Percentiles rank a stretch among this genome's conserved stretches.
phyloP scores from a whole-genome alignment of 2,329 filamentous ascomycete genomes.

The Ophioceras dolichostomum region DNA sequence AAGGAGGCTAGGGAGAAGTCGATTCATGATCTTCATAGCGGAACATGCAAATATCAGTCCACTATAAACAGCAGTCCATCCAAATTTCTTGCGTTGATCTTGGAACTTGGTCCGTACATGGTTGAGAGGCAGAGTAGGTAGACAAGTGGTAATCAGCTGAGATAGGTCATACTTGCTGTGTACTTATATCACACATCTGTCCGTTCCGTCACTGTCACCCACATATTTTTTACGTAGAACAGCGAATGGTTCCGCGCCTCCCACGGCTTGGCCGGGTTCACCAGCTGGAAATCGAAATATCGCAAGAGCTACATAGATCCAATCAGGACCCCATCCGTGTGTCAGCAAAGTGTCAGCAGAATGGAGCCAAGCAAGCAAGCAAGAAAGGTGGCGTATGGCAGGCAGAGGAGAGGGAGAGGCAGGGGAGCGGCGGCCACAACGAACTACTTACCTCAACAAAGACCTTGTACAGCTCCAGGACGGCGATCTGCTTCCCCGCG shows the following conservation, averaged over 20 bases:
- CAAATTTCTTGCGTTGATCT: no score
- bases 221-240: conserved; percentile 16
- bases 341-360: background rate
- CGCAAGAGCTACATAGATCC: conserved; percentile 5
- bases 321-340: no score
- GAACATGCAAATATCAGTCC: no score
- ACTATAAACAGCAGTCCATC: no score
- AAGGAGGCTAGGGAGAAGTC: no score
- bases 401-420: background rate
- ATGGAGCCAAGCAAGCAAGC: background rate
- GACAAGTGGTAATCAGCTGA: no score
- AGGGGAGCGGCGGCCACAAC: no score
- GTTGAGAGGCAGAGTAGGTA: no score
- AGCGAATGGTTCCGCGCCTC: conserved; percentile 13
- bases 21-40: no score
- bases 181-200: no score
- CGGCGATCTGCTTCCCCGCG: conserved; percentile 24
- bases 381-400: background rate
- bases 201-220: conserved; percentile 12
- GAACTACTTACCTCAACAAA: conserved; percentile 24
- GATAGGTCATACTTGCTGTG: no score
- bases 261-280: conserved; percentile 11
- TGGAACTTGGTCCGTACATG: no score
- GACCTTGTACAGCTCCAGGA: conserved; percentile 26
- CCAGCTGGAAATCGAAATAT: conserved; percentile 16